Evolutionary conservation across 2,329 filamentous ascomycete genomes (phyloP).

Genomic region (Fusarium camptoceras): DNA sequence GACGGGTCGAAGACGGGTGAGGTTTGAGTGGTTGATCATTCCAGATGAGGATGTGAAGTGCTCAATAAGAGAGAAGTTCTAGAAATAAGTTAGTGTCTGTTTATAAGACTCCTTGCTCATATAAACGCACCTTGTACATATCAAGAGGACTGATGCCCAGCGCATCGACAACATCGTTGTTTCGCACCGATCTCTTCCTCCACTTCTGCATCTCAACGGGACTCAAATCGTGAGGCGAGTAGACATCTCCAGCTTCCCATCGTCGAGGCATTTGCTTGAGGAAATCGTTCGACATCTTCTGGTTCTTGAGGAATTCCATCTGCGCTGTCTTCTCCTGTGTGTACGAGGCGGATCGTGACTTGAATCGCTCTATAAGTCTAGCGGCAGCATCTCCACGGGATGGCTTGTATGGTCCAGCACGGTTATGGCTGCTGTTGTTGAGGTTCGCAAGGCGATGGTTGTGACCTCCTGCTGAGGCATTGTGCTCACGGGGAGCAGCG

Average conservation of each 20-base stretch:
- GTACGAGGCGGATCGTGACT: constrained; percentile 32
- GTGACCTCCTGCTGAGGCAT: constrained; percentile 11
- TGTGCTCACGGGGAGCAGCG: constrained; percentile 43
- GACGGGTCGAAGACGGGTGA: constrained; percentile 84
- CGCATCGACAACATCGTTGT: constrained; percentile 80
- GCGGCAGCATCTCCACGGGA: constrained; percentile 46
- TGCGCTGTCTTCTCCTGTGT: constrained; percentile 49
- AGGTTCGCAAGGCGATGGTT: constrained; percentile 40
- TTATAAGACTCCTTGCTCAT: background rate
- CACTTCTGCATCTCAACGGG: constrained; percentile 84
- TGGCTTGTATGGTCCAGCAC: background rate
- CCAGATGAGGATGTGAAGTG: constrained; percentile 89
- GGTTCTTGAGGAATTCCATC: constrained; percentile 54
- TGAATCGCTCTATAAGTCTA: constrained; percentile 47
- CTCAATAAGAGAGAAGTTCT: constrained; percentile 94
- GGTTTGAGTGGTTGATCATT: constrained; percentile 79
- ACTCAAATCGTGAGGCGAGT: constrained; percentile 88
- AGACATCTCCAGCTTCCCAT: constrained; percentile 85
- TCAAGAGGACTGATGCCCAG: constrained; percentile 83
- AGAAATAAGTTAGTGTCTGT: constrained; percentile 11
- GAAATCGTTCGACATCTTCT: constrained; percentile 63
- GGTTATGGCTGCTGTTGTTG: constrained; percentile 34
- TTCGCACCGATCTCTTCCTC: constrained; percentile 68
- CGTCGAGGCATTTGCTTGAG: constrained; percentile 74
- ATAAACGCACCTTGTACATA: constrained; percentile 82